Conservation (phyloP, 805 yeast species). For the Wickerhamiella siamensis region DNA sequence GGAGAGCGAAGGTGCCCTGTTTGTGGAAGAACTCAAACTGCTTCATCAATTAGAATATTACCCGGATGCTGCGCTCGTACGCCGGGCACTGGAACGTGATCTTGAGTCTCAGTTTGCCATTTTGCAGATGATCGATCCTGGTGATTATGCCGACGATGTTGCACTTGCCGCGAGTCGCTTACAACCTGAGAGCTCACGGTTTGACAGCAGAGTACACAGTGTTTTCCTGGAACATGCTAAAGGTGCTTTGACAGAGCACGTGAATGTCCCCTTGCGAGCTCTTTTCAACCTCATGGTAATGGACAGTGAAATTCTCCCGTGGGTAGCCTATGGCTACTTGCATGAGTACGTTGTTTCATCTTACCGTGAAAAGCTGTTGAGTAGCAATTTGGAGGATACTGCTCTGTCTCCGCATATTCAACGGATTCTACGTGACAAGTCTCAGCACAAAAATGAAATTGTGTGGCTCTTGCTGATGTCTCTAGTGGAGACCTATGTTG, state of each 20-base stretch:
- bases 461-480: slow-evolving; percentile 6
- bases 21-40: neutral
- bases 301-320: neutral
- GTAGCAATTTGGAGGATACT: neutral
- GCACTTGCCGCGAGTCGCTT: slow-evolving; percentile 3
- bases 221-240: slow-evolving; percentile 2
- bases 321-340: slow-evolving; percentile 5
- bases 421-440: neutral
- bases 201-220: neutral
- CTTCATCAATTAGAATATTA: slow-evolving; percentile 1
- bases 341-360: neutral
- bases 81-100: neutral
- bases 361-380: neutral
- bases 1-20: slow-evolving; percentile 1
- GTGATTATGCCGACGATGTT: neutral
- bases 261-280: neutral
- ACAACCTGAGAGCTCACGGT: neutral
- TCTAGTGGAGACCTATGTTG: neutral
- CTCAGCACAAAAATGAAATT: neutral
- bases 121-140: neutral
- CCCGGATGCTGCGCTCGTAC: slow-evolving; percentile 1
- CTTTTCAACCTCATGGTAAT: neutral
- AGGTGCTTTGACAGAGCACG: neutral
- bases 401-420: neutral
- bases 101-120: neutral